phyloP scores from a whole-genome alignment of 2,329 filamentous ascomycete genomes.

The Aureobasidium sp. region DNA sequence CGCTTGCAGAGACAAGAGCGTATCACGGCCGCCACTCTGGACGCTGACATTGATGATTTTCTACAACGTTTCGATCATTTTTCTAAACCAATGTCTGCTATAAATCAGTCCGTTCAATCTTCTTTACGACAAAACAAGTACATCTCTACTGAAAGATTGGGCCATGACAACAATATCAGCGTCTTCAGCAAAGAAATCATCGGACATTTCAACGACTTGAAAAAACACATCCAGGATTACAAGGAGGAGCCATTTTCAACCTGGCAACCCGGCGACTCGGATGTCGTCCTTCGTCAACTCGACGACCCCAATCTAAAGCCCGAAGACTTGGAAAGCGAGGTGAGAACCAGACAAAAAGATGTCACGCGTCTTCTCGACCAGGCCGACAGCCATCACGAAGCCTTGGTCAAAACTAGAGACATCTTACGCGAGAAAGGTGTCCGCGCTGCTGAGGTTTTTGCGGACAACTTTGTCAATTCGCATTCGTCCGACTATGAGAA shows the following conservation, averaged over 20 bases:
- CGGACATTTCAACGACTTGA: background rate
- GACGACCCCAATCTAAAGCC: background rate
- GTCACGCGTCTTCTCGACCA: background rate
- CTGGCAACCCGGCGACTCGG: constrained; percentile 6
- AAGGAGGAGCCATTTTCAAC: constrained; percentile 3
- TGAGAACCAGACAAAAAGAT: background rate
- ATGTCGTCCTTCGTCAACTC: background rate
- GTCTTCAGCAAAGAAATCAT: background rate
- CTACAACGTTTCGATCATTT: background rate
- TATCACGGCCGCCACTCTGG: background rate
- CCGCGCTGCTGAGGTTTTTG: background rate
- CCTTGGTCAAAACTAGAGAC: background rate
- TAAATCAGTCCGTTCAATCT: background rate
- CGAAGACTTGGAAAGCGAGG: background rate
- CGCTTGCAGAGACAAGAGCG: constrained; percentile 6
- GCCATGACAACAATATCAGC: background rate
- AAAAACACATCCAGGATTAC: constrained; percentile 5
- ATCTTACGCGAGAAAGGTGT: background rate
- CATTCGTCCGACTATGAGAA: background rate
- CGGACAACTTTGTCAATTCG: background rate
- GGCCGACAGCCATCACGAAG: background rate
- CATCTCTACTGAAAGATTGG: constrained; percentile 4
- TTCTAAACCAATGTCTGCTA: background rate
- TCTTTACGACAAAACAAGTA: constrained; percentile 3
- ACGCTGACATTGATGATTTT: background rate